Conservation (phyloP, 2,329 filamentous ascomycete genomes). For the Fusarium nisikadoi region DNA sequence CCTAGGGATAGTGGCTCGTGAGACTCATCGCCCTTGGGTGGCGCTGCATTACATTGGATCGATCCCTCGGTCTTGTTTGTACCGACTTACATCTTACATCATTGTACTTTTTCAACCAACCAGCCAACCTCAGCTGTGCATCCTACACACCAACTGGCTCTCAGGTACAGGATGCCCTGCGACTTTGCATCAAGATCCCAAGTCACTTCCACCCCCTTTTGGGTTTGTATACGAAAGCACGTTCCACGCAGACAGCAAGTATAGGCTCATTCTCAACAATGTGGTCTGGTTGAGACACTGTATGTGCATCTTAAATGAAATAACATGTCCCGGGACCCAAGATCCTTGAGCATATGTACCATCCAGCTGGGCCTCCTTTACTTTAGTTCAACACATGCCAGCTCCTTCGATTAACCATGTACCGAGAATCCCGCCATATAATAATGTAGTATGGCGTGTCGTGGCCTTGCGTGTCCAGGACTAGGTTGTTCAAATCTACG, state of each 20-base stretch:
- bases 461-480: slow-evolving; percentile 20
- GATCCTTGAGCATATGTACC: slow-evolving; percentile 35
- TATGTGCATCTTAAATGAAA: slow-evolving; percentile 20
- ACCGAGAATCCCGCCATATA: slow-evolving; percentile 26
- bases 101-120: slow-evolving; percentile 34
- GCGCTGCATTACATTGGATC: slow-evolving; percentile 29
- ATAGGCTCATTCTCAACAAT: slow-evolving; percentile 35
- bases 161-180: slow-evolving; percentile 27
- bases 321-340: slow-evolving; percentile 24
- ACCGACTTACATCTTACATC: slow-evolving; percentile 45
- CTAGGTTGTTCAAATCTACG: slow-evolving; percentile 15
- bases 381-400: not conserved
- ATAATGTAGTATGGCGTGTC: slow-evolving; percentile 22
- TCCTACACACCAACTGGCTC: slow-evolving; percentile 23
- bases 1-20: slow-evolving; percentile 28
- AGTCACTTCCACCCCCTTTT: slow-evolving; percentile 29
- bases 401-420: slow-evolving; percentile 1
- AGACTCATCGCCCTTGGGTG: slow-evolving; percentile 33
- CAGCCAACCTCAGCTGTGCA: slow-evolving; percentile 21
- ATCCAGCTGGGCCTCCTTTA: slow-evolving; percentile 24
- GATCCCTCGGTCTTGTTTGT: slow-evolving; percentile 32
- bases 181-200: slow-evolving; percentile 24
- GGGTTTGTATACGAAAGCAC: slow-evolving; percentile 21
- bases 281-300: slow-evolving; percentile 33
- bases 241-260: slow-evolving; percentile 19